Evolutionary conservation across 1,284 basidiomycete species (phyloP).

Genomic region (Bondarzewia mesenterica): DNA sequence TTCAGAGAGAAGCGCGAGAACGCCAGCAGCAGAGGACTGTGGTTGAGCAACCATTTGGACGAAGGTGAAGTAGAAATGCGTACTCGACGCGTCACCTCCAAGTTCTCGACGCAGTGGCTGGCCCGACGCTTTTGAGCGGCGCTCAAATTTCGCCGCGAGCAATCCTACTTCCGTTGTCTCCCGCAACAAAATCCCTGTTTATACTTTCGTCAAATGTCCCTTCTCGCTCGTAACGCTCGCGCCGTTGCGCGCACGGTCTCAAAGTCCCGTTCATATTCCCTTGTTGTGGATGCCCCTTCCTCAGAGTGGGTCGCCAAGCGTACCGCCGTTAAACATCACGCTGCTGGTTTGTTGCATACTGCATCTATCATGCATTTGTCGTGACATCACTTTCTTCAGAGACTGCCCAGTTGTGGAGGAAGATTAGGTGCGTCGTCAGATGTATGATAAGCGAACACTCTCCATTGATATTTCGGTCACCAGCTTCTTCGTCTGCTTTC

Average conservation of each 20-base stretch:
- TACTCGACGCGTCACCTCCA: slow-evolving; percentile 18
- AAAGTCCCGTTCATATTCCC: slow-evolving; percentile 24
- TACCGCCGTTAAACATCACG: slow-evolving; percentile 58
- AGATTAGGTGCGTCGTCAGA: slow-evolving; percentile 57
- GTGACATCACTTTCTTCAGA: slow-evolving; percentile 31
- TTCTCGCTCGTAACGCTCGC: slow-evolving; percentile 40
- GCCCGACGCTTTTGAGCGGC: slow-evolving; percentile 3
- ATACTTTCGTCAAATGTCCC: slow-evolving; percentile 40
- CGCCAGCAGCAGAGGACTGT: slow-evolving; percentile 80
- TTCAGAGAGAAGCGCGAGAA: slow-evolving; percentile 83
- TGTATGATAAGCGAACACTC: neutral
- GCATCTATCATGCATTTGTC: neutral
- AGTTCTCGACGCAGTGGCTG: slow-evolving; percentile 6
- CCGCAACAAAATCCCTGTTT: slow-evolving; percentile 8
- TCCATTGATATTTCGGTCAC: too few species aligned
- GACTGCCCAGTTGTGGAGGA: slow-evolving; percentile 75
- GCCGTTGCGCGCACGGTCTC: slow-evolving; percentile 32
- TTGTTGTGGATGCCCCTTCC: slow-evolving; percentile 32
- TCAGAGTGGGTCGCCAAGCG: slow-evolving; percentile 44
- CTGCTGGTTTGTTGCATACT: slow-evolving; percentile 38
- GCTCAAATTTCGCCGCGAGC: slow-evolving; percentile 2
- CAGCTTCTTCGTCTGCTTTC: slow-evolving; percentile 71
- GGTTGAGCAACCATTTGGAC: slow-evolving; percentile 51
- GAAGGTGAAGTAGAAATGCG: slow-evolving; percentile 4
- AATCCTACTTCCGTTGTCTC: slow-evolving; percentile 16